Conservation (phyloP, 768 basidiomycete species). For the Leccinellum rugosiceps region DNA sequence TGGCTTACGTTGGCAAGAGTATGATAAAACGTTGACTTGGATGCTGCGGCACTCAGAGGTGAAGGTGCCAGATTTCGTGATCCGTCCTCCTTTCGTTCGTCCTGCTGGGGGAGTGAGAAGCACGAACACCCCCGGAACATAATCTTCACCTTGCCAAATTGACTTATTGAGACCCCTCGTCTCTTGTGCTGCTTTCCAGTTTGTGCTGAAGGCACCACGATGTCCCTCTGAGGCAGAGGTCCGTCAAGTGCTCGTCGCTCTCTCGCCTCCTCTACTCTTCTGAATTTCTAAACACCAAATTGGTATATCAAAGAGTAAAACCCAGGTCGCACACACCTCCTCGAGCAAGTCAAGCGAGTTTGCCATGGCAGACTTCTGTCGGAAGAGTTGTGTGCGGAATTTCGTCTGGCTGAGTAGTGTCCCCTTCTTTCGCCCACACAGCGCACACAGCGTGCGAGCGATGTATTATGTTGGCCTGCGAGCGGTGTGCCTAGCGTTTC, state of each 20-base stretch:
- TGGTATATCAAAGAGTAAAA: background rate
- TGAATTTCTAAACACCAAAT: conserved; percentile 45
- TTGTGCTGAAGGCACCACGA: conserved; percentile 18
- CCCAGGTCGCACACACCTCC: conserved; percentile 19
- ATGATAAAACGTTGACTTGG: conserved; percentile 49
- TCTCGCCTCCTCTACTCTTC: conserved; percentile 54
- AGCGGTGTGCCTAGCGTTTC: background rate
- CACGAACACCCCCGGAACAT: background rate
- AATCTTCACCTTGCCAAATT: conserved; percentile 54
- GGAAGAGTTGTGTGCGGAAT: background rate
- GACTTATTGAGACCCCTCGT: conserved; percentile 56
- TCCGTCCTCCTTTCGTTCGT: conserved; percentile 22
- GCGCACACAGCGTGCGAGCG: conserved; percentile 8
- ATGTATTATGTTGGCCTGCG: conserved; percentile 2
- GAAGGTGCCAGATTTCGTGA: conserved; percentile 25
- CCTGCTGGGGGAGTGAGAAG: conserved; percentile 13
- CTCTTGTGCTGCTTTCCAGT: conserved; percentile 37
- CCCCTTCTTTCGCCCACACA: background rate
- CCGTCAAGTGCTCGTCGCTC: conserved; percentile 46
- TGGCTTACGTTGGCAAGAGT: conserved; percentile 39
- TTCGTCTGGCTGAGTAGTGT: background rate
- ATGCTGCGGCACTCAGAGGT: conserved; percentile 38
- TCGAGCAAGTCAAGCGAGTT: conserved; percentile 27
- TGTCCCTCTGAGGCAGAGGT: conserved; percentile 7
- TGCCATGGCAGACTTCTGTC: conserved; percentile 13